Base-by-base conservation (phyloP, 441 rosid genomes). In the Melastoma candidum region DNA sequence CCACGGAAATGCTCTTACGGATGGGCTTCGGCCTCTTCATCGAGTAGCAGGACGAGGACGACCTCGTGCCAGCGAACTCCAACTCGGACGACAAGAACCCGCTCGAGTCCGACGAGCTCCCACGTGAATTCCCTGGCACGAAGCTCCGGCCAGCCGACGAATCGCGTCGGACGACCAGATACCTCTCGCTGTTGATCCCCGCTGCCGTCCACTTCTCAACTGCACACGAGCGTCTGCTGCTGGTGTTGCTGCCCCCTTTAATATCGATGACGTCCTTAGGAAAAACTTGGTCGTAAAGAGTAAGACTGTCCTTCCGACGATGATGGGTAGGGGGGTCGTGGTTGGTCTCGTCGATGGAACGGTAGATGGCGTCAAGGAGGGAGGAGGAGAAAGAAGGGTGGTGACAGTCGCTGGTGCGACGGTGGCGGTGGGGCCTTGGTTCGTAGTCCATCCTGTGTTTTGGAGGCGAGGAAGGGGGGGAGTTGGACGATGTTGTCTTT, bases 331-430 rank as follows among this genome's bases (percentile, higher is more conserved):
- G 50, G 56, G 67, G 57, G n/a, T 55, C 56, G 56, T 44, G 24
- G 48, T 46, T 51, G n/a, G 27, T 36, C 41, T 36, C 61, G 61
- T 63, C 67, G 11, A 63, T 63, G 39, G 67, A 63, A 24, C 67
- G 67, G 61, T 63, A 63, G 56, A 63, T 63, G 12, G 67, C 51
- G 51, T 63, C 67, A 51, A 63, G 67, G 44, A 63, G 67, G 12
- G 67, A 41, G 46, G 67, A 63, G 29, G 67, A 63, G 56, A 63
- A 63, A 51, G 67, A 63, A 17, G 61, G 61, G 56, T 44, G 24
- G 48, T 46, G 51, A 12, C 25, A 9, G 22, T 53, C 22, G 32
- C 47, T 57, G 47, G 47, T 32, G 48, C 22, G 22, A 17, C 22
- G 22, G 22, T 17, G 22, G 22, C 41, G 41, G 41, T 3, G 41